Evolutionary conservation across 2,329 filamentous ascomycete species (phyloP).

Genomic region (Arthrinium phaeospermum): DNA sequence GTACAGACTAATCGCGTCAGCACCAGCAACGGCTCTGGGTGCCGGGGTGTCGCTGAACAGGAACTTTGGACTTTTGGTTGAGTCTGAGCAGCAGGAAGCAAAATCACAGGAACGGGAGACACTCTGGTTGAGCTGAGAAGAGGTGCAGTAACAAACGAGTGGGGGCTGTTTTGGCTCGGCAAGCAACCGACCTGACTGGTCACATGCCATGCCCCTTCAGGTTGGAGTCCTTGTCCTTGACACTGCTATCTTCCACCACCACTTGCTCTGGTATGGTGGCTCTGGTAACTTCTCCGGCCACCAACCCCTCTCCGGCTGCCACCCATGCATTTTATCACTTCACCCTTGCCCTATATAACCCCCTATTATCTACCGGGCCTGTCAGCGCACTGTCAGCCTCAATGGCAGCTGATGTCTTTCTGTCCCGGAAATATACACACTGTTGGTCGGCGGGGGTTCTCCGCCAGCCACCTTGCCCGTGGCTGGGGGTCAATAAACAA

Average conservation of each 20-base stretch:
- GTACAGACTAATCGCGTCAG: neutral
- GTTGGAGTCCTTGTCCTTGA: neutral
- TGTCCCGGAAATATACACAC: neutral
- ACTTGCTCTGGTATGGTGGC: neutral
- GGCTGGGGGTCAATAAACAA: neutral
- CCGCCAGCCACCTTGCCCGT: neutral
- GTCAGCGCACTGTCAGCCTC: neutral
- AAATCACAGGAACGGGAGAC: neutral
- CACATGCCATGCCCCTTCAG: neutral
- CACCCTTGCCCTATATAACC: slow-evolving; percentile 4
- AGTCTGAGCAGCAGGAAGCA: neutral
- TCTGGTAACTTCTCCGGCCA: neutral
- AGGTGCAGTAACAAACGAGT: slow-evolving; percentile 10
- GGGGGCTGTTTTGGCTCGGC: slow-evolving; percentile 2
- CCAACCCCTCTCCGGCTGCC: slow-evolving; percentile 14
- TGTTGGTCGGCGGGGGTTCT: neutral
- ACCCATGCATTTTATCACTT: neutral
- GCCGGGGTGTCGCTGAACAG: neutral
- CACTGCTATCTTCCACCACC: neutral
- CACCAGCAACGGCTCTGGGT: neutral
- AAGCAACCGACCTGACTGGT: slow-evolving; percentile 10
- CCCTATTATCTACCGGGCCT: slow-evolving; percentile 5
- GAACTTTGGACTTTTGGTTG: neutral
- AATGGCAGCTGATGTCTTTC: neutral
- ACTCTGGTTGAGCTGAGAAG: neutral